Evolutionary conservation across 225 moss, liverwort and hornwort species (phyloP).

Genomic region (Straminergon stramineum): DNA sequence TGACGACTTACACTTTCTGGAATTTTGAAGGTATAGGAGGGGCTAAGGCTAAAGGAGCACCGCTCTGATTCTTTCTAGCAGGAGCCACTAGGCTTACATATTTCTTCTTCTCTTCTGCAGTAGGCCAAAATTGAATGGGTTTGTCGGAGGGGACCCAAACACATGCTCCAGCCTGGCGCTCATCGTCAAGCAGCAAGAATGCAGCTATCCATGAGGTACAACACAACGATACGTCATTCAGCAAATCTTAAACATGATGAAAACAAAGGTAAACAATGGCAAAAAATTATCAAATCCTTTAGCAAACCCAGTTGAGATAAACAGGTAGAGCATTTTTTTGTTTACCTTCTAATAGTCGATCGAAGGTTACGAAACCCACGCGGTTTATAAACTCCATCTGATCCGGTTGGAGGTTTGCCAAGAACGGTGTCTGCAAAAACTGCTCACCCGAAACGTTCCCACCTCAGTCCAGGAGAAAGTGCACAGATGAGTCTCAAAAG

Average conservation of each 20-base stretch:
- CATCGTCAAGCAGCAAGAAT: slow-evolving; percentile 28
- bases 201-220: slow-evolving; percentile 5
- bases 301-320: background rate
- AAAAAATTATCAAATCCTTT: background rate
- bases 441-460: slow-evolving; percentile 13
- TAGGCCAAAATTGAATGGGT: slow-evolving; percentile 37
- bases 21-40: slow-evolving; percentile 33
- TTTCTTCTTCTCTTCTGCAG: slow-evolving; percentile 27
- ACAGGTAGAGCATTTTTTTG: background rate
- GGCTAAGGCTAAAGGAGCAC: slow-evolving; percentile 25
- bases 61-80: slow-evolving; percentile 10
- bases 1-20: slow-evolving; percentile 66
- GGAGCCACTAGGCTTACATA: background rate
- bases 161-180: slow-evolving; percentile 25
- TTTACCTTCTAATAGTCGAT: slow-evolving; percentile 54
- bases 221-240: background rate
- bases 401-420: background rate
- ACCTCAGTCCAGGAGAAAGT: background rate
- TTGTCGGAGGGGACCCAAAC: slow-evolving; percentile 24
- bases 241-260: background rate
- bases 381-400: background rate
- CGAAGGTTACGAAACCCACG: slow-evolving; percentile 45
- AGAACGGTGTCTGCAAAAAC: slow-evolving; percentile 51
- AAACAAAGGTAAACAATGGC: background rate
- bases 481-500: background rate